Evolutionary conservation across 257 asterid genomes (phyloP).

Genomic region (Petunia axillaris): DNA sequence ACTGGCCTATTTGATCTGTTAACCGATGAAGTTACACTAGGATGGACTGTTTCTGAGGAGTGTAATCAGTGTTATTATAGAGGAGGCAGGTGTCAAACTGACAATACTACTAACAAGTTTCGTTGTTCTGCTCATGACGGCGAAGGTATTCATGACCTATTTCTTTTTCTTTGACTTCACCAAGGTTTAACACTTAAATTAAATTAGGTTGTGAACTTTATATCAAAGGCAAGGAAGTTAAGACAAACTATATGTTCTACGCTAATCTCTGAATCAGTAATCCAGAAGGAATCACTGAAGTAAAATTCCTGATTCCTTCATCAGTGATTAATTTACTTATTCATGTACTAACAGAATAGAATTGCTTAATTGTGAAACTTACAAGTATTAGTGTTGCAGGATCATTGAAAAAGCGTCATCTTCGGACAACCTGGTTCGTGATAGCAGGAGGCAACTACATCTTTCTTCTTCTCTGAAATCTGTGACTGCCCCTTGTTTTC

Average conservation of each 20-base stretch:
- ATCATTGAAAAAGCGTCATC: neutral
- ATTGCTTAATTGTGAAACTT: neutral
- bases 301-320: neutral
- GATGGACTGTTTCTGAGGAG: constrained; percentile 4
- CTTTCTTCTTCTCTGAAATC: neutral
- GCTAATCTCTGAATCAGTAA: too few relatives aligned
- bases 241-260: too few relatives aligned
- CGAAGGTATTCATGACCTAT: neutral
- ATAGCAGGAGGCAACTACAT: neutral
- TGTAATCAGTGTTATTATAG: constrained; percentile 18
- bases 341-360: neutral
- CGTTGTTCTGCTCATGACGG: neutral
- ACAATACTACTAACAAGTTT: neutral
- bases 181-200: too few relatives aligned
- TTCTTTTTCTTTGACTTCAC: too few relatives aligned
- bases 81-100: constrained; percentile 20
- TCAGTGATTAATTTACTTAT: neutral
- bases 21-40: constrained; percentile 4
- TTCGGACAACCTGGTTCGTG: neutral
- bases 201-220: too few relatives aligned
- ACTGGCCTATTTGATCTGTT: constrained; percentile 2
- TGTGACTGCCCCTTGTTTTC: too few relatives aligned
- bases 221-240: too few relatives aligned
- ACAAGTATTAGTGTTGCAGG: neutral
- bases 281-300: too few relatives aligned